phyloP scores from a whole-genome alignment of 768 basidiomycete genomes.

The Hygrophorus russula region DNA sequence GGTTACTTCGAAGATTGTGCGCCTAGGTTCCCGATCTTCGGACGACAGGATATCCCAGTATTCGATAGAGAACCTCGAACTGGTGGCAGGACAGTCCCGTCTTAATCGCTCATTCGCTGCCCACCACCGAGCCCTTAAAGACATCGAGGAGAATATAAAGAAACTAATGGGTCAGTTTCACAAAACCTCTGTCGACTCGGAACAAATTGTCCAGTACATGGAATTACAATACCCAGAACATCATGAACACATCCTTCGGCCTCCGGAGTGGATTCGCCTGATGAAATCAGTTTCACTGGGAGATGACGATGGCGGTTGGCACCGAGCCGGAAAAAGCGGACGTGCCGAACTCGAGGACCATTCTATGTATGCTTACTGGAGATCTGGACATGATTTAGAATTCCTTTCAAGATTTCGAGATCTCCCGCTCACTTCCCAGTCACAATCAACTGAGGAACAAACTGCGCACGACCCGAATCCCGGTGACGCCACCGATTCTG shows the following conservation, averaged over 20 bases:
- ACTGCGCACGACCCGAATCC: background rate
- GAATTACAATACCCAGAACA: conserved; percentile 37
- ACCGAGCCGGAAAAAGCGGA: conserved; percentile 16
- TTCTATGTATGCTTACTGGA: conserved; percentile 43
- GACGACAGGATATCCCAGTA: conserved; percentile 52
- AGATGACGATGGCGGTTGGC: conserved; percentile 20
- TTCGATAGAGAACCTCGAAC: conserved; percentile 50
- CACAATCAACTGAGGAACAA: background rate
- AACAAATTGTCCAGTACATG: conserved; percentile 31
- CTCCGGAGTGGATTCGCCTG: conserved; percentile 38
- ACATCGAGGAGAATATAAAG: conserved; percentile 33
- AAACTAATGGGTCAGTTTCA: conserved; percentile 32
- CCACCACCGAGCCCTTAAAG: conserved; percentile 29
- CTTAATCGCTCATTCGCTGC: conserved; percentile 23
- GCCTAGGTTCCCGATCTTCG: conserved; percentile 54
- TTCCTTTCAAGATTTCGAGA: conserved; percentile 24
- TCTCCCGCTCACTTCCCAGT: background rate
- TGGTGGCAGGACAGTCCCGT: conserved; percentile 26
- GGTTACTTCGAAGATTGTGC: conserved; percentile 54
- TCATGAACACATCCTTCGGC: conserved; percentile 24
- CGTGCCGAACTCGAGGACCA: conserved; percentile 13
- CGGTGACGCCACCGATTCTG: conserved; percentile 4
- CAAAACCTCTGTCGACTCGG: conserved; percentile 20
- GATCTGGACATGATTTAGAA: conserved; percentile 29
- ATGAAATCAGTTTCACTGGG: conserved; percentile 5